phyloP scores from a whole-genome alignment of 73 alveolate species.

The Breviolum minutum region DNA sequence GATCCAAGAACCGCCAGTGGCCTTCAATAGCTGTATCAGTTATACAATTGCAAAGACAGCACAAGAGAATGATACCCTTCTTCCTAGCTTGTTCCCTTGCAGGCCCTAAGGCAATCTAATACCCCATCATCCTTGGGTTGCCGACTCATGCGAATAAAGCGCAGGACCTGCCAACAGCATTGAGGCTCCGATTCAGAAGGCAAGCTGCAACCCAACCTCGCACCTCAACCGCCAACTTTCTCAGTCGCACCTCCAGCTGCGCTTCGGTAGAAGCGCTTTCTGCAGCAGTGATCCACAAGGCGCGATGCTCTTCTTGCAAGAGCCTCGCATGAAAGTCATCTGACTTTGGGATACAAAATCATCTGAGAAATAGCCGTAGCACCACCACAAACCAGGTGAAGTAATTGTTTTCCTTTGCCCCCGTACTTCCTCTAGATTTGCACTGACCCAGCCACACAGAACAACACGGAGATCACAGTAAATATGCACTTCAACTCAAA shows the following conservation, averaged over 20 bases:
- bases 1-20: not conserved
- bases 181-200: not conserved
- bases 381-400: too few relatives aligned
- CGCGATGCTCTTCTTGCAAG: conserved; percentile 21
- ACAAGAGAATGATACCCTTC: not conserved
- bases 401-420: too few relatives aligned
- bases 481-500: too few relatives aligned
- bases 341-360: not conserved
- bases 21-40: not conserved
- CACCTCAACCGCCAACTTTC: not conserved
- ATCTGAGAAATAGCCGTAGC: not conserved
- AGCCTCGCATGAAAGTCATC: not conserved
- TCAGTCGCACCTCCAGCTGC: not conserved
- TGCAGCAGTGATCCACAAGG: conserved; percentile 2
- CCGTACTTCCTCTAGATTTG: too few relatives aligned
- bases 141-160: conserved; percentile 45
- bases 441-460: too few relatives aligned
- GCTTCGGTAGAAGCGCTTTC: not conserved
- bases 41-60: too few relatives aligned
- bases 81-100: too few relatives aligned
- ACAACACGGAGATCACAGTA: too few relatives aligned
- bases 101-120: too few relatives aligned
- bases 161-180: not conserved
- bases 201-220: not conserved
- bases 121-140: not conserved